Conservation (phyloP, 768 basidiomycete species). For the Epithele typhae region DNA sequence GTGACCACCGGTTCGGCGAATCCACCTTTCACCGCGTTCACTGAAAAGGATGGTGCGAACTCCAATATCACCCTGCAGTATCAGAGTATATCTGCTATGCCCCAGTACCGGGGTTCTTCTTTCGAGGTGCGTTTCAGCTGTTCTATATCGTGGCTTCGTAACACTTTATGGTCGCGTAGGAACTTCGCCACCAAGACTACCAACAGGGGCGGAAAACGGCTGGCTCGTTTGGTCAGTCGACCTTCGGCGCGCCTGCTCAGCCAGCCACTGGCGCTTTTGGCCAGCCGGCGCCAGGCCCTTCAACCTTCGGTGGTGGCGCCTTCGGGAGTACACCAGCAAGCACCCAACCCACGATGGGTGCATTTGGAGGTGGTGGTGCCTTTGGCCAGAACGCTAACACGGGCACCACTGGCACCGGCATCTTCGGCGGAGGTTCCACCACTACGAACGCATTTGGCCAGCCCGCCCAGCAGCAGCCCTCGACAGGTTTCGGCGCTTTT, state of each 20-base stretch:
- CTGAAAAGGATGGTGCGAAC: constrained; percentile 62
- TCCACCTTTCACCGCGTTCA: constrained; percentile 53
- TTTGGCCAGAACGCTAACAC: constrained; percentile 50
- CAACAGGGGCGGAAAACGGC: constrained; percentile 42
- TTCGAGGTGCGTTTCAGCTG: constrained; percentile 38
- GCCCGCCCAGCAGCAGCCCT: constrained; percentile 27
- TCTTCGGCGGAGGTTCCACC: constrained; percentile 24
- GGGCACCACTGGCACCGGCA: constrained; percentile 17
- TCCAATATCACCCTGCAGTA: constrained; percentile 54
- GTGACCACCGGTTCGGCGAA: constrained; percentile 69
- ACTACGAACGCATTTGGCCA: constrained; percentile 31
- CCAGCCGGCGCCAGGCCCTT: constrained; percentile 20
- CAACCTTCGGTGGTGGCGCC: constrained; percentile 10
- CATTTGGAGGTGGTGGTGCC: constrained; percentile 40
- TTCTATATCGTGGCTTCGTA: constrained; percentile 3
- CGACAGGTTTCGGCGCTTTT: constrained; percentile 22
- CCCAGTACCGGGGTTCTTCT: constrained; percentile 71
- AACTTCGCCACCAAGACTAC: constrained; percentile 47
- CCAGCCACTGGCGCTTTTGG: constrained; percentile 31
- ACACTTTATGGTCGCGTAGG: constrained; percentile 22
- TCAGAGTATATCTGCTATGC: constrained; percentile 80
- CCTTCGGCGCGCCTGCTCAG: constrained; percentile 29
- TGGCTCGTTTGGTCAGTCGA: constrained; percentile 28
- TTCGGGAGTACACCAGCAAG: neutral
- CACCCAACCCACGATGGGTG: neutral